Evolutionary conservation across 371 early-diverging fungal genomes (phyloP), one percentile per base, ranked within the genome.

Genomic region (Catenaria anguillulae): DNA sequence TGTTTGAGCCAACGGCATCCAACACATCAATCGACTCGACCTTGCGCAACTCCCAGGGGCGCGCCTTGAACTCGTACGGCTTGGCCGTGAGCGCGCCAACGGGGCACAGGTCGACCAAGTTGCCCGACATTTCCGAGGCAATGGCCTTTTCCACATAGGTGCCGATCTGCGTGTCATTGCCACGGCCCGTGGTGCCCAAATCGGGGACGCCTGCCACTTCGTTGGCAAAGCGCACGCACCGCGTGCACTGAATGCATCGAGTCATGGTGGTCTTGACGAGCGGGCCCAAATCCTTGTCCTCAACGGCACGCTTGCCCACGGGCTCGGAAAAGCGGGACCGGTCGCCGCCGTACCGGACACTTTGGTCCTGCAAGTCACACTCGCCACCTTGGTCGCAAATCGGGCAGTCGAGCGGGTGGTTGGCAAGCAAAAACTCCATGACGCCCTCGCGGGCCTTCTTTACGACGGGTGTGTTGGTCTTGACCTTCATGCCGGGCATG

Each of bases 341-440:
- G 73, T 97, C 97, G 26, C 86, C 79, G 65, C 97, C 97, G 71
- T 90, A 97, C 63, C 95, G 85, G 73, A 97, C 86, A 42, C 86
- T 84, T 78, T 97, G 96, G 73, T 97, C 97, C 77, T 97, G 96
- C 63, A 97, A 79, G 73, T 97, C 97, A 72, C 97, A 97, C 76
- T 97, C 97, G 67, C 96, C 97, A 76, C 95, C 97, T 74, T 95
- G 96, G 75, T 97, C 97, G 74, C 97, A 97, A 66, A 97, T 85
- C 55, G 97, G 97, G 76, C 97, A 93, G 75, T 97, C 97, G 60
- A 97, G 79, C 62, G 97, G 97, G 77, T 97, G 97, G 81, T 94
- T 94, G 60, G 93, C 89, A 64, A 97, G 77, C 68, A 95, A 73
- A 68, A 95, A 97, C 77, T 50, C 95, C 95, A 95, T 93, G 29